Percentiles rank a stretch among this genome's conserved stretches.
Conservation (phyloP, 164 flowering plant species). For the Umbilicus rupestris region DNA sequence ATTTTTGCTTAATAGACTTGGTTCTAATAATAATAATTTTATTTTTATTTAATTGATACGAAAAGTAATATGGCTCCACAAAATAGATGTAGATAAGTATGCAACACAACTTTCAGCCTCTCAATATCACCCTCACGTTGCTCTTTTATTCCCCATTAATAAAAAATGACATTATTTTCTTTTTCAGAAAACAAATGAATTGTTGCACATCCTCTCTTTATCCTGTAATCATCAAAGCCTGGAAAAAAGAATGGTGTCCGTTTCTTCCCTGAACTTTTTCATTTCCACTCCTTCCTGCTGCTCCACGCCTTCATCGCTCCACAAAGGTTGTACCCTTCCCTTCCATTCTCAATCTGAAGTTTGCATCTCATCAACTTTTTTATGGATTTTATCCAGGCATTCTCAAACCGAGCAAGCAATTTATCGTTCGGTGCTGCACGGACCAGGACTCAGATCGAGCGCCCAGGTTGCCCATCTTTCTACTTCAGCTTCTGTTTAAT, state of each 20-base stretch:
- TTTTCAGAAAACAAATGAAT: no score
- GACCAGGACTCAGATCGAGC: background rate
- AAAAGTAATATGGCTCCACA: no score
- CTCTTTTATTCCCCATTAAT: no score
- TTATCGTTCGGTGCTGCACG: background rate
- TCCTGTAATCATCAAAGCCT: no score
- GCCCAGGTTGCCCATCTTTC: background rate
- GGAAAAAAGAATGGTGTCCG: background rate
- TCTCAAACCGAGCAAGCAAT: background rate
- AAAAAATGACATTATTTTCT: no score
- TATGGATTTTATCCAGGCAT: background rate
- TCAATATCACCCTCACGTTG: no score
- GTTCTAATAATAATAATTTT: no score
- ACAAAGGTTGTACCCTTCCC: background rate
- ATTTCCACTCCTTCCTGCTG: conserved; percentile 4
- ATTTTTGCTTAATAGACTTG: no score
- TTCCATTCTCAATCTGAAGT: background rate
- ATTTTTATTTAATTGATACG: no score
- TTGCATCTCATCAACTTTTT: background rate
- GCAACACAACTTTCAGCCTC: no score
- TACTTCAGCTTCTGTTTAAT: background rate
- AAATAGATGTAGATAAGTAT: no score
- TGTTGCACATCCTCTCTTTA: no score
- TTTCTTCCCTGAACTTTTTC: background rate
- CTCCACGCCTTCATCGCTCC: background rate